A percentile compares a stretch with the other conserved stretches of the same genome.
phyloP scores from a whole-genome alignment of 768 basidiomycete species.

The Pleurotus pulmonarius region DNA sequence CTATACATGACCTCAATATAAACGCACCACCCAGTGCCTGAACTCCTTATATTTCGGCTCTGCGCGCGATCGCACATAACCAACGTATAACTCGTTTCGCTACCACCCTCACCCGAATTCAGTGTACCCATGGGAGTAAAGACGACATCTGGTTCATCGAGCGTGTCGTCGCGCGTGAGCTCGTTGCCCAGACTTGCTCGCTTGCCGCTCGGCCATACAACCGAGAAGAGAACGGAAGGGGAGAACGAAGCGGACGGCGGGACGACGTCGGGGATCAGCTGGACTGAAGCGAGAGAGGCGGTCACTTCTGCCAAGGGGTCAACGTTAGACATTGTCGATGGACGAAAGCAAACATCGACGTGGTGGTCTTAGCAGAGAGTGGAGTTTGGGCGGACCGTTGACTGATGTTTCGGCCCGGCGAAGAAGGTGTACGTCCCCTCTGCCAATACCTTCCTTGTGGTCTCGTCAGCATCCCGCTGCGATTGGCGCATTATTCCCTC shows the following conservation, averaged over 20 bases:
- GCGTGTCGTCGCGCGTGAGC: conserved; percentile 28
- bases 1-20: no score
- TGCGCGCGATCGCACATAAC: conserved; percentile 48
- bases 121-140: conserved; percentile 44
- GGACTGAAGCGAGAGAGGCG: conserved; percentile 29
- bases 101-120: conserved; percentile 13
- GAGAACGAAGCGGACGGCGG: conserved; percentile 25
- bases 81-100: conserved; percentile 41
- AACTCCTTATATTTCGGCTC: conserved; percentile 49
- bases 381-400: no score
- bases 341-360: no score
- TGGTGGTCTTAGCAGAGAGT: no score
- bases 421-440: no score
- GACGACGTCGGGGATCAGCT: conserved; percentile 45
- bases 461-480: no score
- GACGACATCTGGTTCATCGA: conserved; percentile 47
- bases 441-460: no score
- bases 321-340: background rate
- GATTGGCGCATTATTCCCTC: no score
- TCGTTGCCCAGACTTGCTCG: conserved; percentile 29
- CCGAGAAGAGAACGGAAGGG: conserved; percentile 39
- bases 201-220: conserved; percentile 37
- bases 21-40: conserved; percentile 54
- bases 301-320: conserved; percentile 32
- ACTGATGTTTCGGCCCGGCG: no score